Evolutionary conservation across 345 rosid genomes (phyloP).

Genomic region (thale cress (Arabidopsis thaliana)): TAIR10.1 NC_003071.7:10144001-10144500

Average conservation of each 20-base stretch:
- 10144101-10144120: not conserved
- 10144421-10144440: not conserved
- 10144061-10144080: slow-evolving; percentile 42
- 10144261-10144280: not conserved
- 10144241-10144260: not conserved
- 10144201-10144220: slow-evolving; percentile 36
- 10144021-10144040: not conserved
- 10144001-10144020: not conserved
- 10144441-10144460: too few species aligned
- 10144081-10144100: not conserved
- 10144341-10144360: not conserved
- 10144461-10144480: too few species aligned
- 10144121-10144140: not conserved
- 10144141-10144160: not conserved
- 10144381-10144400: not conserved
- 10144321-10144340: not conserved
- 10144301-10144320: not conserved
- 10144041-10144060: slow-evolving; percentile 53
- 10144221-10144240: not conserved
- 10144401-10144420: not conserved
- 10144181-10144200: slow-evolving; percentile 68
- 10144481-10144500: too few species aligned
- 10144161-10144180: slow-evolving; percentile 76
- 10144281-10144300: slow-evolving; percentile 1
- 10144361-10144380: not conserved